phyloP scores from a whole-genome alignment of 139 green algal genomes.

The Chlamydomonas sphaeroides region DNA sequence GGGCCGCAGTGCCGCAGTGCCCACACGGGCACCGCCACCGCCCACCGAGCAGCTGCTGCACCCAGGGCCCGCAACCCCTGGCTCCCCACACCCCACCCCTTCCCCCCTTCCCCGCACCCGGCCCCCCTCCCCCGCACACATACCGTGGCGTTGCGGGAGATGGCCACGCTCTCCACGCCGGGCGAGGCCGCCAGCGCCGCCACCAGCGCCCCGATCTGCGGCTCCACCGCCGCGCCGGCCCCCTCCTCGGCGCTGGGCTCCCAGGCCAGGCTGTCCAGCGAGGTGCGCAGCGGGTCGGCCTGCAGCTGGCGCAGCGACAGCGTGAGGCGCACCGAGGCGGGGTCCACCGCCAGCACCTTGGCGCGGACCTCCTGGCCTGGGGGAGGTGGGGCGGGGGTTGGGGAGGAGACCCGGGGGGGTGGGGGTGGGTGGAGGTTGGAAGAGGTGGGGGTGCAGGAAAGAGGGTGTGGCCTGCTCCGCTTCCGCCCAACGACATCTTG shows the following conservation, averaged over 20 bases:
- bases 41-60: too few species aligned
- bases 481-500: too few species aligned
- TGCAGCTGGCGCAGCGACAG: constrained; percentile 51
- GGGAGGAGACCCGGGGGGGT: background rate
- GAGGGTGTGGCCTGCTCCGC: too few species aligned
- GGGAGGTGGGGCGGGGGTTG: background rate
- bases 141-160: background rate
- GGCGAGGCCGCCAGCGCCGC: background rate
- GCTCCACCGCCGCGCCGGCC: background rate
- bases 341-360: constrained; percentile 48
- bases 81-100: background rate
- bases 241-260: background rate
- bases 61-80: too few species aligned
- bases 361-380: constrained; percentile 38
- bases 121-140: background rate
- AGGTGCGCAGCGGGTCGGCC: constrained; percentile 16
- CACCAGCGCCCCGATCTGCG: background rate
- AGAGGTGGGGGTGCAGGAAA: too few species aligned
- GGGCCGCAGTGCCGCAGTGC: too few species aligned
- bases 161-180: background rate
- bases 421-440: too few species aligned
- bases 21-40: too few species aligned
- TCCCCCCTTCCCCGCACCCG: background rate
- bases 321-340: constrained; percentile 36
- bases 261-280: constrained; percentile 27